Evolutionary conservation across 208 protist genomes (phyloP).

Genomic region (Crithidia sp.): DNA sequence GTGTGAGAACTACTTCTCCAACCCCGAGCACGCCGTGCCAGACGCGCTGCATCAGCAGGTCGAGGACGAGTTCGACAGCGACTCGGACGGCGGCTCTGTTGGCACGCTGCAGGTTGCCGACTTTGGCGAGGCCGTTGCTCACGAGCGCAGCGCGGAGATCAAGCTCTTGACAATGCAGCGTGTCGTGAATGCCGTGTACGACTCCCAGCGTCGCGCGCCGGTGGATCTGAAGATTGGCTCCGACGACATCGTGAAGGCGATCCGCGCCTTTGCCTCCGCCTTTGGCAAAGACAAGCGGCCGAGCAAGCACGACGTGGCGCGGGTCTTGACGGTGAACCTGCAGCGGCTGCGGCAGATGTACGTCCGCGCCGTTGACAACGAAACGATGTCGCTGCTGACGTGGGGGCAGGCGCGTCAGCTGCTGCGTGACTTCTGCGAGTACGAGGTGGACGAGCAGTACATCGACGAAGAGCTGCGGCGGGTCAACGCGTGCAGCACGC

Average conservation of each 20-base stretch:
- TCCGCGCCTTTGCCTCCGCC: slow-evolving; percentile 52
- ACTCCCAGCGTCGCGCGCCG: slow-evolving; percentile 64
- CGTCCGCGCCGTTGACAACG: slow-evolving; percentile 47
- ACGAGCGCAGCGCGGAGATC: slow-evolving; percentile 81
- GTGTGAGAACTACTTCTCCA: slow-evolving; percentile 54
- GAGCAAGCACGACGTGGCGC: slow-evolving; percentile 74
- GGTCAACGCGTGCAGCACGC: slow-evolving; percentile 2
- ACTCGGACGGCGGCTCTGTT: slow-evolving; percentile 37
- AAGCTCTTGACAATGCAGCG: slow-evolving; percentile 70
- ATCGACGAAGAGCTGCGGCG: slow-evolving; percentile 34
- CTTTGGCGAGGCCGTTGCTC: slow-evolving; percentile 78
- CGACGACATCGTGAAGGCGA: slow-evolving; percentile 64
- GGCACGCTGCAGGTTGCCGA: slow-evolving; percentile 35
- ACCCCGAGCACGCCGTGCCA: slow-evolving; percentile 30
- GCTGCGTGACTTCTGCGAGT: slow-evolving; percentile 85
- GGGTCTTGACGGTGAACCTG: slow-evolving; percentile 77
- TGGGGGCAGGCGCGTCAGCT: slow-evolving; percentile 45
- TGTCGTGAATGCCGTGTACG: slow-evolving; percentile 85
- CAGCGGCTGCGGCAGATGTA: slow-evolving; percentile 78
- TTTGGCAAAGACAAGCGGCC: slow-evolving; percentile 55
- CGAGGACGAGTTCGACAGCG: slow-evolving; percentile 57
- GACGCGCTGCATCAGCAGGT: slow-evolving; percentile 18
- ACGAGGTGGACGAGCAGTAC: slow-evolving; percentile 61
- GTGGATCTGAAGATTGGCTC: slow-evolving; percentile 80
- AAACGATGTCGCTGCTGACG: slow-evolving; percentile 47